These are phyloP conservation scores for Cercophora scortea DNA, from an alignment of 495 filamentous ascomycete species.

Conservation along the genomic window DNA sequence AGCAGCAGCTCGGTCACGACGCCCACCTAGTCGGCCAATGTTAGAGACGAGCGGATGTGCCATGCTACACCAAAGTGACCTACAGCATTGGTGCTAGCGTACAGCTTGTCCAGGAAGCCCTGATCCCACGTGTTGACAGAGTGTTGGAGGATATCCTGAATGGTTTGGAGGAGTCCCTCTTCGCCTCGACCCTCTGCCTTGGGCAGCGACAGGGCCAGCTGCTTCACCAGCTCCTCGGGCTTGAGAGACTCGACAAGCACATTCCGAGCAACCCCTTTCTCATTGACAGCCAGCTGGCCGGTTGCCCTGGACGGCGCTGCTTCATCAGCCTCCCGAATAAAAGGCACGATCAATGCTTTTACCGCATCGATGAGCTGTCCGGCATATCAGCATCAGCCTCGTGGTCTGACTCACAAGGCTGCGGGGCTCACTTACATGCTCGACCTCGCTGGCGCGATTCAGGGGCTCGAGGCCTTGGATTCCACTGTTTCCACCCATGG, in stretches of 20 bases:
- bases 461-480: constrained; percentile 11
- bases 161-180: constrained; percentile 58
- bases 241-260: constrained; percentile 61
- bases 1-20: constrained; percentile 77
- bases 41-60: not conserved
- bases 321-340: constrained; percentile 68
- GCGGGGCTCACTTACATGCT: constrained; percentile 36
- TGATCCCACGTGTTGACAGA: constrained; percentile 96
- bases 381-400: not conserved
- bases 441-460: constrained; percentile 24
- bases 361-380: constrained; percentile 63
- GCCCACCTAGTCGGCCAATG: constrained; percentile 48
- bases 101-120: constrained; percentile 90
- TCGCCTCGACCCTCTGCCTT: constrained; percentile 53
- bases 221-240: constrained; percentile 58
- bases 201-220: constrained; percentile 61
- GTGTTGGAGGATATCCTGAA: constrained; percentile 64
- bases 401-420: too few species aligned
- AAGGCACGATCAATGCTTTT: constrained; percentile 67
- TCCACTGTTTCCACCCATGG: constrained; percentile 3
- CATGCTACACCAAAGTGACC: constrained; percentile 8
- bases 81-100: constrained; percentile 76
- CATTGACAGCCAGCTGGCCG: constrained; percentile 43
- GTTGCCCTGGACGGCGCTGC: constrained; percentile 42
- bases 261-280: constrained; percentile 41